phyloP scores from a whole-genome alignment of 257 asterid species.

The Gentiana straminea region DNA sequence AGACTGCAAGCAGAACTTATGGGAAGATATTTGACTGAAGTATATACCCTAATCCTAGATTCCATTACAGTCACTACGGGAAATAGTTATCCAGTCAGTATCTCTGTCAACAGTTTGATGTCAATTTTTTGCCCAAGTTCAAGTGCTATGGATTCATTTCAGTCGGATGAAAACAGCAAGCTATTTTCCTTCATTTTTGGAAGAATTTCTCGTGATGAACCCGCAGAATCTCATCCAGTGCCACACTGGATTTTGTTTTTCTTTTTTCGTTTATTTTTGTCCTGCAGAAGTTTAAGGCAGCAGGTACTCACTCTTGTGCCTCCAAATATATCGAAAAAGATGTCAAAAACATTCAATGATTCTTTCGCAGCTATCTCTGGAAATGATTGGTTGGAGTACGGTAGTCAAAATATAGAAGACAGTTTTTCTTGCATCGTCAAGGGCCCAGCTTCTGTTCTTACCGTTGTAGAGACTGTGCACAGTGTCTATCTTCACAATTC shows the following conservation, averaged over 20 bases:
- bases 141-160: constrained; percentile 33
- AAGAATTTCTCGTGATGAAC: constrained; percentile 19
- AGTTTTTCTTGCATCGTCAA: constrained; percentile 52
- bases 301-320: constrained; percentile 58
- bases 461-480: constrained; percentile 40
- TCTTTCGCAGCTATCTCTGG: constrained; percentile 47
- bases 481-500: constrained; percentile 43
- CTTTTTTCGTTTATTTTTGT: constrained; percentile 53
- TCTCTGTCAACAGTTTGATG: constrained; percentile 47
- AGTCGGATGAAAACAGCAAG: constrained; percentile 24
- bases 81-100: constrained; percentile 56
- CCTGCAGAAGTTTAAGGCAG: constrained; percentile 60
- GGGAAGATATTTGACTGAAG: constrained; percentile 62
- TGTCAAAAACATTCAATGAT: constrained; percentile 54
- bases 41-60: constrained; percentile 55
- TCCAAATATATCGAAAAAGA: constrained; percentile 49
- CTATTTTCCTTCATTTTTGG: constrained; percentile 38
- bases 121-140: constrained; percentile 42
- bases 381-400: constrained; percentile 61
- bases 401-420: constrained; percentile 38
- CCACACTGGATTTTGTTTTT: constrained; percentile 52
- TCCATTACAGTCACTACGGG: constrained; percentile 71
- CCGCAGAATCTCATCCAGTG: constrained; percentile 21
- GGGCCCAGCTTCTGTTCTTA: constrained; percentile 54
- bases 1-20: constrained; percentile 50